A percentile compares a stretch with the other conserved stretches of the same genome.
These are phyloP conservation scores for Emergomyces pasteurianus DNA, from an alignment of 2,329 filamentous ascomycete genomes.

Conservation along the genomic window DNA sequence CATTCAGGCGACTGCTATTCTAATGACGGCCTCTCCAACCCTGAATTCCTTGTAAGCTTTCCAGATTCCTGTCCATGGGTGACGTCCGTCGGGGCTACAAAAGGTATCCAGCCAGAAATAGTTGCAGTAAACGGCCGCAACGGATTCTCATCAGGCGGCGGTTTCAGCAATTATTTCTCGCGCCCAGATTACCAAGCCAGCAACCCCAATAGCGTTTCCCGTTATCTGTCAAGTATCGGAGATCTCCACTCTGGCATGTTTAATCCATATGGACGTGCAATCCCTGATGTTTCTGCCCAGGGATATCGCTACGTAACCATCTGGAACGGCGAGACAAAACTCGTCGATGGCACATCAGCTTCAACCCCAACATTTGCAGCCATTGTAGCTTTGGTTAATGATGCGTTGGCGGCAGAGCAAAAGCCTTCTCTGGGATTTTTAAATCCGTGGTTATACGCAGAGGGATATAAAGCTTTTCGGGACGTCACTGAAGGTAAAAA, in stretches of 20 bases:
- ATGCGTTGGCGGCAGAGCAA: slow-evolving; percentile 12
- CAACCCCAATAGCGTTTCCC: background rate
- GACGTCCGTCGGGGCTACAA: slow-evolving; percentile 50
- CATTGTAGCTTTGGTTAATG: slow-evolving; percentile 13
- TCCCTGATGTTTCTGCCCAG: slow-evolving; percentile 51
- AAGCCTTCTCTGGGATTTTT: slow-evolving; percentile 13
- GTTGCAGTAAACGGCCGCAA: slow-evolving; percentile 28
- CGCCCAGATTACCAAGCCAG: slow-evolving; percentile 35
- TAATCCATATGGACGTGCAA: slow-evolving; percentile 43
- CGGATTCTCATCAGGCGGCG: slow-evolving; percentile 39
- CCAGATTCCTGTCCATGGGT: slow-evolving; percentile 50
- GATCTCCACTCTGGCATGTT: slow-evolving; percentile 28
- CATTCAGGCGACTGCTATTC: slow-evolving; percentile 33
- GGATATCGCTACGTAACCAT: slow-evolving; percentile 15
- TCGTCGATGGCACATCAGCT: slow-evolving; percentile 4
- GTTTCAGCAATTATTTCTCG: slow-evolving; percentile 40
- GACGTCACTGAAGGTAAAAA: slow-evolving; percentile 22
- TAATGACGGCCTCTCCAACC: slow-evolving; percentile 43
- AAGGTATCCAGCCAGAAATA: slow-evolving; percentile 32
- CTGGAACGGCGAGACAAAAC: background rate
- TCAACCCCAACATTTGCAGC: slow-evolving; percentile 12
- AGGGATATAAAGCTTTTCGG: slow-evolving; percentile 16
- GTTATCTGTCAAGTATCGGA: background rate
- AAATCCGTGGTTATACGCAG: slow-evolving; percentile 14
- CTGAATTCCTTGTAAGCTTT: slow-evolving; percentile 42